Conservation (phyloP, 371 early-diverging fungal genomes). For the Syncephalastrum sp. region DNA sequence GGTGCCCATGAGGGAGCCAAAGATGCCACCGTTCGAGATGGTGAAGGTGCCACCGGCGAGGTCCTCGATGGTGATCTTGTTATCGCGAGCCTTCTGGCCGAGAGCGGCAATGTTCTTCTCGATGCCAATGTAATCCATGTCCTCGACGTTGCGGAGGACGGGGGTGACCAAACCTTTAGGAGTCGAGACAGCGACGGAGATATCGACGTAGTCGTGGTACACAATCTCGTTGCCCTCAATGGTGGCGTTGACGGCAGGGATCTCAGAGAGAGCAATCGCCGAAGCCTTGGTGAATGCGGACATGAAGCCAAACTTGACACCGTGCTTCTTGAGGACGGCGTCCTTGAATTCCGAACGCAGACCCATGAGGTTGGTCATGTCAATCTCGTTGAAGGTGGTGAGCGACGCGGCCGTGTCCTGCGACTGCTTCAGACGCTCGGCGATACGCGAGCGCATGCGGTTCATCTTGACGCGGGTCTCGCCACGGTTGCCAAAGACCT, state of each 20-base stretch:
- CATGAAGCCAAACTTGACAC: slow-evolving; percentile 98
- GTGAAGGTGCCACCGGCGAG: slow-evolving; percentile 98
- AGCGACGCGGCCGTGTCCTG: slow-evolving; percentile 95
- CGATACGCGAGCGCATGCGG: slow-evolving; percentile 94
- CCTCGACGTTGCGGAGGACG: slow-evolving; percentile 90
- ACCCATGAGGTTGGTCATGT: slow-evolving; percentile 92
- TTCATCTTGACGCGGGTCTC: slow-evolving; percentile 91
- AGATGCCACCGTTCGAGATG: slow-evolving; percentile 98
- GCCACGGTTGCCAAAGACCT: slow-evolving; percentile 47
- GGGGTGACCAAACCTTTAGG: slow-evolving; percentile 98
- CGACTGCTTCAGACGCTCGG: slow-evolving; percentile 94
- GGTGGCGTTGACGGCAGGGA: slow-evolving; percentile 93
- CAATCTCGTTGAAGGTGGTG: slow-evolving; percentile 98
- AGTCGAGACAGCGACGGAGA: slow-evolving; percentile 96
- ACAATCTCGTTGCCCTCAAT: slow-evolving; percentile 88
- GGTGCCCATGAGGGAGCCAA: slow-evolving; percentile 95
- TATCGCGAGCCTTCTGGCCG: slow-evolving; percentile 91
- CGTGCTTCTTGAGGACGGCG: slow-evolving; percentile 89
- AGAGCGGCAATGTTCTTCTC: slow-evolving; percentile 90
- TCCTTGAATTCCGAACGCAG: slow-evolving; percentile 94
- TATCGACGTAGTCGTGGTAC: slow-evolving; percentile 92
- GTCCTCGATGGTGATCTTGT: slow-evolving; percentile 95
- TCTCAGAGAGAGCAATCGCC: slow-evolving; percentile 76
- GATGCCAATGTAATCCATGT: slow-evolving; percentile 81
- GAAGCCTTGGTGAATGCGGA: slow-evolving; percentile 94